Evolutionary conservation across 1,284 basidiomycete genomes (phyloP), one percentile per base, ranked within the genome.

Genomic region (Apiotrichum gamsii): DNA sequence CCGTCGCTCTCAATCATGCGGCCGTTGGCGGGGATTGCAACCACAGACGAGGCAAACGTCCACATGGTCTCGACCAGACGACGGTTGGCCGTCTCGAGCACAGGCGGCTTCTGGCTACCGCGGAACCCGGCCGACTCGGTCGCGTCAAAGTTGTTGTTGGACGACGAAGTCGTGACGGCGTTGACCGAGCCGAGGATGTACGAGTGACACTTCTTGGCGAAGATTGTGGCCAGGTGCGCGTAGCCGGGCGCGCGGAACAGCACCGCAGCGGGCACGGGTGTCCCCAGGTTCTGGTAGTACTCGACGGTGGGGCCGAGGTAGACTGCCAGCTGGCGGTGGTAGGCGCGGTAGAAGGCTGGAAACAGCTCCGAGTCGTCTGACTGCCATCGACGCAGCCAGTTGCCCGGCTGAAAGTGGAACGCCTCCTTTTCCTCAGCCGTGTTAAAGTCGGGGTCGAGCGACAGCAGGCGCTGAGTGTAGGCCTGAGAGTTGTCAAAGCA

Each of bases 301-400:
- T 69, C 60, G 33, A 73, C 47, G 4, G 61, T 65, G 6, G 56
- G 72, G 34, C 71, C 62, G 24, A 77, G 67, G 53, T 74, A 74
- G 5, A 52, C 46, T 3, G 75, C 74, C 11, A 77, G 67, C 53
- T 75, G 74, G 23, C 72, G 68, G 54, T 77, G 75, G 52, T 77
- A 77, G 0, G 76, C 74, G 45, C 76, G 70, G 60, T 76, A 77
- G 65, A 77, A 77, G 0, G 76, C 72, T 15, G 75, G 76, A 51
- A 76, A 76, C 3, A 77, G 66, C 57, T 77, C 76, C 5, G 75
- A 77, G 53, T 77, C 76, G 52, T 74, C 72, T 20, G 72, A 73
- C 54, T 74, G 72, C 72, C 72, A 74, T 40, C 72, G 64, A 8
- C 72, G 63, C 4, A 74, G 58, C 72, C 72, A 74, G 53, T 74